Evolutionary conservation across 2,329 filamentous ascomycete species (phyloP), one percentile per base, ranked within the genome.

Genomic region (Diplodia scrobiculata): DNA sequence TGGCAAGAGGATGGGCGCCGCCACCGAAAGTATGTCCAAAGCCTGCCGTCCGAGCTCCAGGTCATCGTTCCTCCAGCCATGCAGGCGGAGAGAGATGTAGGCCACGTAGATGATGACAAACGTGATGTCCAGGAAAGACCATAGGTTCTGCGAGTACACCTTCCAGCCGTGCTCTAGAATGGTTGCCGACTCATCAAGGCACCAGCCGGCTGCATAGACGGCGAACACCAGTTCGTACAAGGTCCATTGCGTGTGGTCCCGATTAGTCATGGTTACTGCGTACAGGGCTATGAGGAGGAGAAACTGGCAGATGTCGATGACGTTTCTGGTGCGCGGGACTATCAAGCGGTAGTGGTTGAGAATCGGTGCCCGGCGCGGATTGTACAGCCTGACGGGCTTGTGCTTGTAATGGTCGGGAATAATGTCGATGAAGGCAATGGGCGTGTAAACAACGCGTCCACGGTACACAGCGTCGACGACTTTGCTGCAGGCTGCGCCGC

Each of bases 331-430:
- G 14, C 91, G 84, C 11, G 91, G 91, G 9, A 96, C 91, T 69
- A 92, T 89, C 7, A 96, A 83, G 1, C 91, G 89, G 73, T 95
- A 95, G 74, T 96, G 91, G 72, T 96, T 94, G 25, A 96, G 82
- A 29, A 93, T 74, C 1, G 90, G 90, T 5, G 89, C 90, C 69
- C 88, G 86, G 17, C 89, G 82, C 1, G 91, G 91, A 72, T 93
- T 88, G 75, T 95, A 95, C 0, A 95, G 80, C 7, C 89, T 88
- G 65, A 95, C 93, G 1, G 90, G 90, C 70, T 90, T 90, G 72
- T 89, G 85, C 78, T 95, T 95, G 81, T 95, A 96, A 71, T 90
- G 87, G 74, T 95, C 91, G 0, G 91, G 91, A 55, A 96, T 87
- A 67, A 96, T 89, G 75, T 95, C 90, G 75, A 94, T 86, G 74